Base-by-base conservation (phyloP, 208 protist genomes). In the Lotmaria passim region DNA sequence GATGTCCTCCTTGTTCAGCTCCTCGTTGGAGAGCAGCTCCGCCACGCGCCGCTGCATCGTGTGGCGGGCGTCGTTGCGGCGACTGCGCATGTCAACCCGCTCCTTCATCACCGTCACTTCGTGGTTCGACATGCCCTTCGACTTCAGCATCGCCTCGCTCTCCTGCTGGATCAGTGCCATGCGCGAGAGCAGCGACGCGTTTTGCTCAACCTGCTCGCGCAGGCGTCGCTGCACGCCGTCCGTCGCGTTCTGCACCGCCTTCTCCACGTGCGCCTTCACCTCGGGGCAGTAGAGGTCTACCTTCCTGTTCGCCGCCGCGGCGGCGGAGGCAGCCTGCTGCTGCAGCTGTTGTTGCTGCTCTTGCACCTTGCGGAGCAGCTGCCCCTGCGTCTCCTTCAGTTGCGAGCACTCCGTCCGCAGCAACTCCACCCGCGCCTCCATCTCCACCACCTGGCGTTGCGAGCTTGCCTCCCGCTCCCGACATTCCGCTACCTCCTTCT, bases 11-110 rank as follows among this genome's bases (percentile, higher is more conserved):
- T 86, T 85, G 53, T 50, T 86, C 19, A 88, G 44, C 48, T 57
- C 74, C 3, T 63, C 67, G 47, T 60, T 77, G 41, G 34, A 61
- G 26, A 90, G 60, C 34, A 94, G 66, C 12, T 79, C 55, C 17
- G 80, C 76, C 50, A 90, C 69, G 33, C 82, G 86, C n/a, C 72
- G 69, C 67, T 92, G 81, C 64, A 92, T 79, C 24, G 60, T 61
- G 30, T 78, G 77, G 24, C 65, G 69, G 11, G 72, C 68, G 11
- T 75, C 73, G 38, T 76, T 61, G 15, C 55, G 64, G 28, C 60
- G 70, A 41, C 68, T 84, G 23, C 41, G 59, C 53, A 65, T 56
- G 61, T 83, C 71, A 12, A 69, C 63, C 41, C 71, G 44, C 41
- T 87, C 70, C 44, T 81, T 57, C 50, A 73, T 73, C 0, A 62